Evolutionary conservation across 179 eudicot species (phyloP), one percentile per base, ranked within the genome.

Genomic region (Silene vulgaris): DNA sequence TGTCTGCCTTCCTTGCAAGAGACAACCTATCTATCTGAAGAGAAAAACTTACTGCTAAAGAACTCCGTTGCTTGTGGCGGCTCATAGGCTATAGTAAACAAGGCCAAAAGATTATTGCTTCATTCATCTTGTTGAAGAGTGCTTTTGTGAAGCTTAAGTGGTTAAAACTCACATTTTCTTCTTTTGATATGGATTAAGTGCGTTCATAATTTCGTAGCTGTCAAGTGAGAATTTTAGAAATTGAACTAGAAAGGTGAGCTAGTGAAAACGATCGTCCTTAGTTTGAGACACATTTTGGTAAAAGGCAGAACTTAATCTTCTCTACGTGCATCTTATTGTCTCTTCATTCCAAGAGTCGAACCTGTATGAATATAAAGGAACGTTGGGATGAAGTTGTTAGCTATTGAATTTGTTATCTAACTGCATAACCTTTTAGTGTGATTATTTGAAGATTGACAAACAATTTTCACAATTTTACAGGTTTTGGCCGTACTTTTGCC

Each of bases 401-500:
- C 37, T 2, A 23, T 63, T 13, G 32, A 3, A 11, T 65, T 29
- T 65, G 50, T 65, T n/a, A 19, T 68, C 26, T 68, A 12, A 17
- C 50, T 48, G 59, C 45, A 69, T 45, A 11, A 28, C 29, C 26
- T 45, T 21, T 65, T 12, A 17, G 28, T 16, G n/a, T 21, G 35
- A n/a, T 72, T 72, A 79, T 40, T 57, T 66, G 71, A 37, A 56
- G 19, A 57, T 13, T 12, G 68, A 66, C 59, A 5, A 52, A n/a
- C 3, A 19, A 45, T 32, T 19, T 30, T 5, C 4, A 19, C 29
- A 11, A 13, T 20, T 61, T 30, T 69, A 29, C 64, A 94, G 98
- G 84, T 94, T 94, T 82, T 97, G 98, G 57, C 98, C 98, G 32
- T 94, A 90, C 86, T 92, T 94, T 72, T 85, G 90, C 87, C 97